Evolutionary conservation across 345 rosid genomes (phyloP).

Genomic region (Pistacia integerrima): DNA sequence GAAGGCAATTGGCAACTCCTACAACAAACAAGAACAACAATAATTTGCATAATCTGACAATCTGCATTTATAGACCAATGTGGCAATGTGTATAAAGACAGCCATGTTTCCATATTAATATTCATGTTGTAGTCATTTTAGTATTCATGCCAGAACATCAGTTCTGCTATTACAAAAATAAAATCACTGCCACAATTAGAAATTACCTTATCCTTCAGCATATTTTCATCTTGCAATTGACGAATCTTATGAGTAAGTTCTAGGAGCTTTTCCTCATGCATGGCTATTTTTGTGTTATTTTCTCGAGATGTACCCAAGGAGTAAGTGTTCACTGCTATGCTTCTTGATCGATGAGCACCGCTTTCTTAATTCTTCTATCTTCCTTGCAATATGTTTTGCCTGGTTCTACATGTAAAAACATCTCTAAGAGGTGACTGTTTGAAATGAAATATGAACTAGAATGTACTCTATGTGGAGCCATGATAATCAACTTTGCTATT

Average conservation of each 20-base stretch:
- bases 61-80: not conserved
- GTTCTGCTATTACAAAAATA: not conserved
- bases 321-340: conserved; percentile 32
- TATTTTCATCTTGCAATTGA: conserved; percentile 54
- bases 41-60: not conserved
- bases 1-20: conserved; percentile 89
- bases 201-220: conserved; percentile 57
- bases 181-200: not conserved
- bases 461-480: not conserved
- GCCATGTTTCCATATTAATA: not conserved
- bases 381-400: conserved; percentile 49
- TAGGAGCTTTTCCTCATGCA: conserved; percentile 62
- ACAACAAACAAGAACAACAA: conserved; percentile 4
- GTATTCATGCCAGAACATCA: not conserved
- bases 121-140: not conserved
- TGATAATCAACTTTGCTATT: not conserved
- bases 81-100: not conserved
- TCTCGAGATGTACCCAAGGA: conserved; percentile 28
- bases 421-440: not conserved
- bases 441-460: not conserved
- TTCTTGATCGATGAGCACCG: conserved; percentile 22
- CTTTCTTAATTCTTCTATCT: conserved; percentile 47
- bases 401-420: conserved; percentile 46
- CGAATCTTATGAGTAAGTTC: conserved; percentile 53
- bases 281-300: conserved; percentile 32